These are phyloP conservation scores for Trametes cingulata DNA, from an alignment of 768 basidiomycete species.

Conservation along the genomic window DNA sequence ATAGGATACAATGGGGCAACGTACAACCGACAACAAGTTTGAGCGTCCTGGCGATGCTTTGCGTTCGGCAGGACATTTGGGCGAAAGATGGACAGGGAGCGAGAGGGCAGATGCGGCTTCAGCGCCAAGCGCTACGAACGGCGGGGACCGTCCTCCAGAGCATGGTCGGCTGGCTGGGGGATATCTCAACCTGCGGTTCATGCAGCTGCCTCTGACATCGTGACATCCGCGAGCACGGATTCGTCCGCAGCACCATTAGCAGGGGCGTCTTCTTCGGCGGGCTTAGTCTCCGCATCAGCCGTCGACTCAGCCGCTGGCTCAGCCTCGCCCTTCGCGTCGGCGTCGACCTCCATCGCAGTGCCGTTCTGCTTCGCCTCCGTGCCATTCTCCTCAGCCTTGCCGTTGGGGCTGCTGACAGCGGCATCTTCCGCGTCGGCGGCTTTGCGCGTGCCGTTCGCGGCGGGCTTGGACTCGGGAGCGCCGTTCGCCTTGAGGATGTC, in stretches of 20 bases:
- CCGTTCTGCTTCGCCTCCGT: constrained; percentile 17
- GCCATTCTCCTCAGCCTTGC: constrained; percentile 23
- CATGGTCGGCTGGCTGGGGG: background rate
- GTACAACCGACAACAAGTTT: constrained; percentile 16
- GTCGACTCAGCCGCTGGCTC: constrained; percentile 21
- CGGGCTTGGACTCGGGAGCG: constrained; percentile 26
- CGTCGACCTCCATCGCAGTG: constrained; percentile 42
- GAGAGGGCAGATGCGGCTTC: background rate
- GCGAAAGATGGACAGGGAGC: background rate
- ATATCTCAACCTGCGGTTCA: background rate
- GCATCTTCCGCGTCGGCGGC: constrained; percentile 26
- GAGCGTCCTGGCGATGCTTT: constrained; percentile 8
- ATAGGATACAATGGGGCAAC: constrained; percentile 21
- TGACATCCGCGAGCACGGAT: constrained; percentile 28
- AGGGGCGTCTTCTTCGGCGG: constrained; percentile 17
- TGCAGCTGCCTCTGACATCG: constrained; percentile 31
- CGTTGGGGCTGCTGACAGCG: constrained; percentile 17
- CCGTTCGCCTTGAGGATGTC: constrained; percentile 45
- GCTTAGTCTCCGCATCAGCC: constrained; percentile 22
- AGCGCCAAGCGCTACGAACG: background rate
- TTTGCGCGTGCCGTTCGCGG: constrained; percentile 27
- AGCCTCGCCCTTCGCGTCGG: constrained; percentile 28
- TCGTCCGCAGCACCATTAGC: constrained; percentile 27
- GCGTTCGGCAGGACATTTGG: constrained; percentile 5
- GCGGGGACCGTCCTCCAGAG: background rate